Evolutionary conservation across 495 filamentous ascomycete genomes (phyloP).

Genomic region (Cudoniella acicularis): DNA sequence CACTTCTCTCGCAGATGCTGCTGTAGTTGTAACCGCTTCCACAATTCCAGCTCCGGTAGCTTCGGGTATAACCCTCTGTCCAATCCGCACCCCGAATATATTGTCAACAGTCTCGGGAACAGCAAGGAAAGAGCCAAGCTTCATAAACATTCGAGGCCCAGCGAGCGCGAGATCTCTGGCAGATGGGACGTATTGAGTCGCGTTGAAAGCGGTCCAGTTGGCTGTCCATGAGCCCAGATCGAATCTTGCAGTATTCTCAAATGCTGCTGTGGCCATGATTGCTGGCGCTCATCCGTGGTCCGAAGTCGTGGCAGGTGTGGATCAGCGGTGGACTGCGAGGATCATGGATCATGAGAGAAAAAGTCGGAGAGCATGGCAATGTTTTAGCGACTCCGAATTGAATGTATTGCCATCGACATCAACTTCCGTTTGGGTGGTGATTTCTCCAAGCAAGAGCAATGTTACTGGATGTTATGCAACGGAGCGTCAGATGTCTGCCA

Average conservation of each 20-base stretch:
- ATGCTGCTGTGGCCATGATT: slow-evolving; percentile 14
- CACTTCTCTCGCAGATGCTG: slow-evolving; percentile 33
- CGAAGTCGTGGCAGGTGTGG: neutral
- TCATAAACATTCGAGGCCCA: slow-evolving; percentile 60
- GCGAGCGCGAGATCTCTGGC: slow-evolving; percentile 52
- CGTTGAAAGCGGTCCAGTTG: slow-evolving; percentile 28
- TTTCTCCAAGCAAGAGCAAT: neutral
- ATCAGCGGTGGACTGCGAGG: neutral
- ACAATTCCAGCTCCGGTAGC: slow-evolving; percentile 36
- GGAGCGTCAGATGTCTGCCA: neutral
- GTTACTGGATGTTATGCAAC: neutral
- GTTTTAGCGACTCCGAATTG: neutral
- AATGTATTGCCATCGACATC: neutral
- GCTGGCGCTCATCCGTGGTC: neutral
- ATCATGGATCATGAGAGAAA: neutral
- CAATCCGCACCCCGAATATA: slow-evolving; percentile 43
- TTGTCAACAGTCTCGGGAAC: slow-evolving; percentile 61
- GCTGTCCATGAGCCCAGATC: slow-evolving; percentile 19
- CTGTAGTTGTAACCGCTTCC: slow-evolving; percentile 27
- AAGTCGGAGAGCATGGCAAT: neutral
- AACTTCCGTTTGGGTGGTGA: neutral
- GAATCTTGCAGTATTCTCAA: slow-evolving; percentile 13
- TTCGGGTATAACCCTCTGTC: slow-evolving; percentile 58
- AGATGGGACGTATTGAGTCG: slow-evolving; percentile 29
- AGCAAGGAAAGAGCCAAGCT: slow-evolving; percentile 53